A percentile compares a stretch with the other conserved stretches of the same genome.
Evolutionary conservation across 306 rosid species (phyloP).

Genomic region (Medicago arabica): DNA sequence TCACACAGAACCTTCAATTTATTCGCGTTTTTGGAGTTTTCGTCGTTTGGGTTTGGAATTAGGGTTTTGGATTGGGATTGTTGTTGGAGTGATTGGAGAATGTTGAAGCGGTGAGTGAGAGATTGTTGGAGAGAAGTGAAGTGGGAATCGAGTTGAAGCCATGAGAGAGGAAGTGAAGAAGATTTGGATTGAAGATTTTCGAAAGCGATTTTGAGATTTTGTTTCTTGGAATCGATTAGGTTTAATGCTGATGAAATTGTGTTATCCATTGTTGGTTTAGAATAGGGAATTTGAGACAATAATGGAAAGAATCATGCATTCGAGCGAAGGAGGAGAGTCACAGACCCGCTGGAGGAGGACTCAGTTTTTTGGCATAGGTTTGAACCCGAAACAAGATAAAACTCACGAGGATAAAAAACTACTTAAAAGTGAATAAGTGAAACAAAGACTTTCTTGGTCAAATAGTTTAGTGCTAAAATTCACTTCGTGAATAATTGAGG

Average conservation of each 20-base stretch:
- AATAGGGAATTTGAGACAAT: too few species aligned
- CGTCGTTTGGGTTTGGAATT: conserved; percentile 1
- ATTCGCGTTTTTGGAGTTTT: neutral
- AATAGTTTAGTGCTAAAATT: too few species aligned
- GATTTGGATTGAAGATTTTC: conserved; percentile 63
- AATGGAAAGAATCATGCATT: too few species aligned
- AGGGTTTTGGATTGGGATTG: conserved; percentile 30
- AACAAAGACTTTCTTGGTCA: too few species aligned
- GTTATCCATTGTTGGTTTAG: conserved; percentile 34
- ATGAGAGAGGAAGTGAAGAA: too few species aligned
- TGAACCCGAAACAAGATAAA: too few species aligned
- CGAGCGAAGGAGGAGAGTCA: too few species aligned
- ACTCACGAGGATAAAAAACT: too few species aligned
- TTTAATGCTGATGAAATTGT: conserved; percentile 62
- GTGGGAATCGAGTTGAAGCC: conserved; percentile 73
- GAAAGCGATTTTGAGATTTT: conserved; percentile 67
- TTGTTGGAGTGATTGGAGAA: conserved; percentile 59
- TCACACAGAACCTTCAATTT: conserved; percentile 55
- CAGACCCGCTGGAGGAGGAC: too few species aligned
- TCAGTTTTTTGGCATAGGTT: too few species aligned
- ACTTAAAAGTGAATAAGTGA: too few species aligned
- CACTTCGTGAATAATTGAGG: too few species aligned
- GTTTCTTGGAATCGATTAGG: conserved; percentile 62
- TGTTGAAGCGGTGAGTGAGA: conserved; percentile 53
- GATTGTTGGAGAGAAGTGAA: conserved; percentile 59